phyloP scores from a whole-genome alignment of 2,329 filamentous ascomycete species.

The Cercospora beticola region DNA sequence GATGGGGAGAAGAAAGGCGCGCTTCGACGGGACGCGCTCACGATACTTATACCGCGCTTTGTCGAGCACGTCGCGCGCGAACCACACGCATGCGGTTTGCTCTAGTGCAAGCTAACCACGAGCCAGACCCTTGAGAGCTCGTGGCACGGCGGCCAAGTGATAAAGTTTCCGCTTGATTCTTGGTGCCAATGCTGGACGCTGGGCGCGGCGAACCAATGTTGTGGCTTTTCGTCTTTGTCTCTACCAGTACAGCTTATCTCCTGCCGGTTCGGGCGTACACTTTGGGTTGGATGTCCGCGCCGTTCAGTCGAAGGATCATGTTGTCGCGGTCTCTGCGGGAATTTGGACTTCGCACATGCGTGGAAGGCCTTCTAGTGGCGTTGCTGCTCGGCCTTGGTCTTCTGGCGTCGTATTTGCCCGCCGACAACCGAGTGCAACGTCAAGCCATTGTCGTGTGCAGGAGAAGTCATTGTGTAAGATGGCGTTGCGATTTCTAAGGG shows the following conservation, averaged over 20 bases:
- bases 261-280: slow-evolving; percentile 17
- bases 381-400: slow-evolving; percentile 19
- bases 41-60: slow-evolving; percentile 16
- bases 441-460: not conserved
- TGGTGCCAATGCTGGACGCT: slow-evolving; percentile 18
- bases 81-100: slow-evolving; percentile 9
- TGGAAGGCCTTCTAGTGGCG: slow-evolving; percentile 5
- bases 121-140: slow-evolving; percentile 10
- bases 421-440: slow-evolving; percentile 15
- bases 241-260: slow-evolving; percentile 19
- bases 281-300: slow-evolving; percentile 24
- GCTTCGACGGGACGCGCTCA: not conserved
- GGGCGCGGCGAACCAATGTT: slow-evolving; percentile 21
- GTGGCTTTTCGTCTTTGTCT: slow-evolving; percentile 17
- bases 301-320: slow-evolving; percentile 12
- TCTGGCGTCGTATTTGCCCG: slow-evolving; percentile 15
- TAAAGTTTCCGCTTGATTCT: slow-evolving; percentile 9
- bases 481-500: not conserved
- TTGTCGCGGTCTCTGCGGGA: not conserved
- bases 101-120: slow-evolving; percentile 16
- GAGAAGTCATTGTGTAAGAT: not conserved
- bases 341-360: slow-evolving; percentile 6
- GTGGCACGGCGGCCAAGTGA: slow-evolving; percentile 11
- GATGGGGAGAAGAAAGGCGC: not conserved
- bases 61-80: slow-evolving; percentile 5